Base-by-base conservation (phyloP, 495 filamentous ascomycete genomes). In the Cercophora sp. region DNA sequence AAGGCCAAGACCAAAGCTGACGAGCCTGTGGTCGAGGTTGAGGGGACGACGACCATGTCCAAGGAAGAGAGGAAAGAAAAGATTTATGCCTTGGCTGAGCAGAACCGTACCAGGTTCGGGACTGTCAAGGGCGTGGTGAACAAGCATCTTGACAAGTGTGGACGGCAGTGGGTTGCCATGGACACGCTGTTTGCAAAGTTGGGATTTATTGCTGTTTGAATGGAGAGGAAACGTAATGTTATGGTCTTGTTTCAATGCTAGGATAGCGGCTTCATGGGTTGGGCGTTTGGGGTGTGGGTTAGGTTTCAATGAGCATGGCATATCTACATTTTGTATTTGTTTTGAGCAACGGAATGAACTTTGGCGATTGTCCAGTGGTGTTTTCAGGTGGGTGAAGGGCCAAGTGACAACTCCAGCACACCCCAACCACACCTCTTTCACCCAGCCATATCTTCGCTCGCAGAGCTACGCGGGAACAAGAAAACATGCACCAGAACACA, bases 131-230 rank as follows among this genome's bases (percentile, higher is more conserved):
- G 76, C 1, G 84, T 88, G n/a, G 90, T 94, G 9, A 89, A 89
- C 53, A 83, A 69, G 63, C 94, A 96, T 72, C 68, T 98, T 68
- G 88, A 88, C 64, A 93, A 90, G 76, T 96, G 90, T 75, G 93
- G 94, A 27, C 76, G 91, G 65, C 87, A 87, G 70, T 97, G 90
- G 90, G 93, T 98, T 48, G 88, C 88, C 51, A 98, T 97, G 93
- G 90, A 92, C 70, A 82, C 75, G 63, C 72, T 98, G 53, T 98
- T 97, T 67, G 68, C 70, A 2, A 80, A 79, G 68, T 42, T 81
- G 13, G 79, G 79, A 26, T 75, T 78, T 54, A 54, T 56, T 5
- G 64, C 69, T 20, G 45, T 31, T 35, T 48, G 19, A 37, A n/a
- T 10, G 27, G 19, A 19, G 45, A 19, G 8, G 11, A 19, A n/a